Base-by-base conservation (phyloP, 2,329 filamentous ascomycete species). In the Fonsecaea erecta region DNA sequence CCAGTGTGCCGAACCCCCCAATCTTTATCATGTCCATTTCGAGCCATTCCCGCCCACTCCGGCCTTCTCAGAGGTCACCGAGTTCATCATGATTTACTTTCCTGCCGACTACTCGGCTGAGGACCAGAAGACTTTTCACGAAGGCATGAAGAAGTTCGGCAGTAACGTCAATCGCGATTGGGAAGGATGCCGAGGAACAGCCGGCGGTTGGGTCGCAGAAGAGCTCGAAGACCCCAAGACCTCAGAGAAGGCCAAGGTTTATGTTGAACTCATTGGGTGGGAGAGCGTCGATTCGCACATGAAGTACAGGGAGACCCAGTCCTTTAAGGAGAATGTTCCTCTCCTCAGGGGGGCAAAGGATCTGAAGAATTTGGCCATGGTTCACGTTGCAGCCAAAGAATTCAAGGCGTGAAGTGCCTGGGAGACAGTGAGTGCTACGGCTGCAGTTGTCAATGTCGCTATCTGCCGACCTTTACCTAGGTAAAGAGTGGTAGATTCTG, bases 211-310 rank as follows among this genome's bases (percentile, higher is more conserved):
- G 72, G 63, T 71, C n/a, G 56, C 67, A 18, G 73, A 75, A 60
- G 68, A 74, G 34, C 26, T 73, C 14, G 64, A 68, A 37, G 79
- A 52, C 72, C 77, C 5, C 67, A 75, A 1, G 52, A 77, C 1
- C 69, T 68, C 35, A 48, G 72, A 52, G 71, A 74, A 37, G 69
- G 75, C 12, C 65, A 76, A 63, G 62, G 70, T 14, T 0, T 72
- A 64, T 5, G 57, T 76, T 60, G 71, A 67, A 0, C 70, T 79
- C 1, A 73, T 80, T 12, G 77, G 77, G 0, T 81, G 79, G 79
- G 70, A 75, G 0, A 79, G 75, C 35, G 68, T 78, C 1, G 76
- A 80, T 40, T 75, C 75, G 30, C 79, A 81, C 53, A 63, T 71
- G 63, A 71, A 71, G 57, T 80, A 76, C 64, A 70, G 76, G 1